These are phyloP conservation scores for Achaetomiella virescens DNA, from an alignment of 495 filamentous ascomycete species.

Conservation along the genomic window DNA sequence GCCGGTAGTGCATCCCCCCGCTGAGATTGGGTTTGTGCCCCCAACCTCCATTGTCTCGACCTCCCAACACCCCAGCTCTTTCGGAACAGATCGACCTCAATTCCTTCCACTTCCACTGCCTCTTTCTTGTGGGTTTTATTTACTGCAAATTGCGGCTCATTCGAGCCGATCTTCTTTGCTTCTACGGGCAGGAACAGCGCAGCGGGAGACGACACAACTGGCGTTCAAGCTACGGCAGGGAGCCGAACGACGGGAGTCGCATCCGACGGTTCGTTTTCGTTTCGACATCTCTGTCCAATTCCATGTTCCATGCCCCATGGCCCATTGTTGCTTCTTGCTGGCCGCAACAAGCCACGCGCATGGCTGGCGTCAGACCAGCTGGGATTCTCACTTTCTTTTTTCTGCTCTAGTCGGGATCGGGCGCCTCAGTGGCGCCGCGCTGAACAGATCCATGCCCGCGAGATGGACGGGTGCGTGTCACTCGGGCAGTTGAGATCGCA, in stretches of 20 bases:
- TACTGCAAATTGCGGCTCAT: too few species aligned
- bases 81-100: neutral
- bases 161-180: too few species aligned
- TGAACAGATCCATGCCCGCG: too few species aligned
- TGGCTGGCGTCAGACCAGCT: neutral
- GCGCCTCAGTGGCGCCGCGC: neutral
- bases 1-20: neutral
- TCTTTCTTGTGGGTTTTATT: neutral
- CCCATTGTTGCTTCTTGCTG: neutral
- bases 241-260: too few species aligned
- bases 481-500: too few species aligned
- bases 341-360: constrained; percentile 1
- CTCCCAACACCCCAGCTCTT: neutral
- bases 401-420: neutral
- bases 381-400: neutral
- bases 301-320: neutral
- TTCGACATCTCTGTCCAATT: neutral
- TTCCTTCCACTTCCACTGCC: neutral
- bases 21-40: neutral
- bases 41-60: neutral
- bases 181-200: too few species aligned
- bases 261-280: neutral
- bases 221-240: too few species aligned
- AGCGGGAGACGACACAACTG: too few species aligned
- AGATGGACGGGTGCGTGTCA: too few species aligned